Base-by-base conservation (phyloP, 108 stramenopile species). In the Pseudonitzschia multistriata region DNA sequence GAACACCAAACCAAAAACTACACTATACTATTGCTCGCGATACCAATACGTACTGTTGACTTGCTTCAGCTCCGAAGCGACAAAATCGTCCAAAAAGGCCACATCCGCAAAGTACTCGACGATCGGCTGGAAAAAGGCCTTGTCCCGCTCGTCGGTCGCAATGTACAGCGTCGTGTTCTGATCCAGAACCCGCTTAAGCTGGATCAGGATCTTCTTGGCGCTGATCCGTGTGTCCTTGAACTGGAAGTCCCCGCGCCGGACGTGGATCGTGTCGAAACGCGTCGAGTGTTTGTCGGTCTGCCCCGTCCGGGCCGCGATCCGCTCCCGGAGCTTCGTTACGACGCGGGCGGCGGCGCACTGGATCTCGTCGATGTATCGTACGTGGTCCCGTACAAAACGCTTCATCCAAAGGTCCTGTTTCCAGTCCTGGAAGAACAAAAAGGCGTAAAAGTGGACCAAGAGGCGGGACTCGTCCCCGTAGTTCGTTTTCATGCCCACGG, bases 61-160 rank as follows among this genome's bases (percentile, higher is more conserved):
- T 45, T 60, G 75, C 39, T 49, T 56, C 55, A 82, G 66, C 49
- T 77, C 57, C 11, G 14, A 34, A 30, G 67, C 57, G 67, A 91
- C 87, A 14, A 59, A 33, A 66, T 92, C 90, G 64, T 92, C 83
- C 0, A 93, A 73, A 70, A 86, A 92, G 25, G 77, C 75, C 22
- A 93, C 57, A 37, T 88, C 76, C 13, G 57, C 31, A 49, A 81
- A 88, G 62, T 89, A 77, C 21, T 85, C 67, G 30, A 40, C 65
- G 33, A 96, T 63, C 0, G 81, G 78, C 29, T 91, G 49, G 72
- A 93, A 96, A 73, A 85, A 94, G 3, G 70, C 10, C 70, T 86
- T 88, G 67, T 96, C 78, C 13, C 71, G 56, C 68, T 93, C 87
- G 73, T 96, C 95, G 3, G 95, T 90, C 19, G 89, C 95, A 42